Evolutionary conservation across 2,329 filamentous ascomycete genomes (phyloP).

Genomic region (Pseudocercospora cruenta): DNA sequence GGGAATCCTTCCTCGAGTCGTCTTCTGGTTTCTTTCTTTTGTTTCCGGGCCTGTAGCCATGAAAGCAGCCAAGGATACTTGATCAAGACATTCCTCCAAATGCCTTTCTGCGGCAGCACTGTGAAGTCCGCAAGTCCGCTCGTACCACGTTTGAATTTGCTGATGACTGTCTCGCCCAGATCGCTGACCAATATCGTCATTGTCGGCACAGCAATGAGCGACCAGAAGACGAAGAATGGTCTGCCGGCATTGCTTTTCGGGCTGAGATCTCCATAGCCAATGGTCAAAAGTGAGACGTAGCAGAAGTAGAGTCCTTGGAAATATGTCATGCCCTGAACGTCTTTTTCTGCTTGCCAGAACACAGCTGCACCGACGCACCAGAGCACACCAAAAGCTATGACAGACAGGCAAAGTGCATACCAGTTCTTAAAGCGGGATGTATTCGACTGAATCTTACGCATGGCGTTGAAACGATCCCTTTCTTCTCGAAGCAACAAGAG

Average conservation of each 20-base stretch:
- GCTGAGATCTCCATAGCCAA: constrained; percentile 82
- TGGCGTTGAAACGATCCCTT: constrained; percentile 44
- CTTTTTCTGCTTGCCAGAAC: constrained; percentile 66
- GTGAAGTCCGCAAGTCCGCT: constrained; percentile 66
- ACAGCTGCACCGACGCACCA: constrained; percentile 81
- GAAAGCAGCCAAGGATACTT: constrained; percentile 49
- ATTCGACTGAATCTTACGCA: constrained; percentile 76
- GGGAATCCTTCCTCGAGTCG: constrained; percentile 54
- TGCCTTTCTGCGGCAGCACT: constrained; percentile 64
- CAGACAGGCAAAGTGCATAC: constrained; percentile 71
- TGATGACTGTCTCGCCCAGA: constrained; percentile 80
- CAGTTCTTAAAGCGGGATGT: constrained; percentile 71
- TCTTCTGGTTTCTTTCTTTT: constrained; percentile 33
- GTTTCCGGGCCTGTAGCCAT: constrained; percentile 43
- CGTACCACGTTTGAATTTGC: constrained; percentile 65
- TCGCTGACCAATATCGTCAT: constrained; percentile 86
- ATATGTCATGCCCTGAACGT: constrained; percentile 66
- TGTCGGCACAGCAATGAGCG: constrained; percentile 79
- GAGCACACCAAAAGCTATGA: constrained; percentile 69
- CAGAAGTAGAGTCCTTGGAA: constrained; percentile 84
- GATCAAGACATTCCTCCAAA: constrained; percentile 57
- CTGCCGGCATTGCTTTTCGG: constrained; percentile 78
- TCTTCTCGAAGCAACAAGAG: constrained; percentile 61
- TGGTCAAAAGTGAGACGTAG: constrained; percentile 80
- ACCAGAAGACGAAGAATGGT: constrained; percentile 94